Base-by-base conservation (phyloP, 2,329 filamentous ascomycete genomes). In the Phoma sp. region DNA sequence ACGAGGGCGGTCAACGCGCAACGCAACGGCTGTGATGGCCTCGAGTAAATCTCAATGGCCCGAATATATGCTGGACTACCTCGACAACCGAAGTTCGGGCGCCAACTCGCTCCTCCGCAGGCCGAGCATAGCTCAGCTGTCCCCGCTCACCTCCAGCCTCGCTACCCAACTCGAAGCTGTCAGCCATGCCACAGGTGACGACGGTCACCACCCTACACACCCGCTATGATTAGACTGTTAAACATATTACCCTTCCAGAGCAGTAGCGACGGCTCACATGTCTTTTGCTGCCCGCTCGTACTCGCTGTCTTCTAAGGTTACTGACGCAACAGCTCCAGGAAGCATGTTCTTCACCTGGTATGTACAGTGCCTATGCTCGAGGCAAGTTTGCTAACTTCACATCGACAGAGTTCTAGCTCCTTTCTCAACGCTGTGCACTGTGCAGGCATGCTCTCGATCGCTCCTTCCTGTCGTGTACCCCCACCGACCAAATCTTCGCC, bases 1-100 rank as follows among this genome's bases (percentile, higher is more conserved):
- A 35, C n/a, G 17, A 41, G 19, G 17, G 31, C 40, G 33, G 40
- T 36, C 22, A 32, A 43, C 27, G 39, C 52, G 17, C 54, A 47
- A 47, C 58, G 48, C 51, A 54, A 57, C 56, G 41, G 49, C 49
- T 19, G 4, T 6, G 15, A 46, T 25, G 25, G 19, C 27, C n/a
- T 19, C n/a, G 8, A 4, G n/a, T 8, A 7, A 27, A 43, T 55
- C 40, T 55, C 52, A 27, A 50, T 55, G 40, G 2, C 22, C 17
- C 12, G 8, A 8, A 9, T 6, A 24, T 12, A 27, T 8, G 4
- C 35, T 17, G 12, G 17, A 25, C 8, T 6, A 41, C 41, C 29
- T 41, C 45, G 12, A 7, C 10, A n/a, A n/a, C n/a, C 22, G 37
- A 32, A 25, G 9, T 15, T 12, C 21, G 31, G 12, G 45, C 27